Base-by-base conservation (phyloP, 1,284 basidiomycete species). In the Marasmius sp. region DNA sequence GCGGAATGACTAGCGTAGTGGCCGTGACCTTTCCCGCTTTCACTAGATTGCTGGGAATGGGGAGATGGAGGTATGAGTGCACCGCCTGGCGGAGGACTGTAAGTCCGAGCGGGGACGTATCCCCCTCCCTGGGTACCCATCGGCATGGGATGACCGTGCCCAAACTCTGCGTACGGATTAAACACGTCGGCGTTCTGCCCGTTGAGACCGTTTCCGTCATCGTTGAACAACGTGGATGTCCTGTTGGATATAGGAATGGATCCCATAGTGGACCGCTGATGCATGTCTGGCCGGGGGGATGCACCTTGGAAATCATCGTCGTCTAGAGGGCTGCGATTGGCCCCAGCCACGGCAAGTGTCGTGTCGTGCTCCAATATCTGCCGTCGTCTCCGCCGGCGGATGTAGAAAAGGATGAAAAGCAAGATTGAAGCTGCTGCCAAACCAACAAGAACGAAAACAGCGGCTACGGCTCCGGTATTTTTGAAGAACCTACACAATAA, bases 361-460 rank as follows among this genome's bases (percentile, higher is more conserved):
- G 83, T 81, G 62, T 92, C 89, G 62, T 87, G 86, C 63, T 91
- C 88, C 11, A 88, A 72, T 57, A 80, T 78, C 47, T 76, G 81
- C 49, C 78, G 84, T 34, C 85, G 80, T 49, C 87, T 81, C 61
- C 87, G 81, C 47, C 88, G 82, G 22, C 87, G 85, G 62, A 90
- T 72, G 59, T 85, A 88, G 72, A 92, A 91, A 67, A 91, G 73
- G 59, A 90, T 75, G 79, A 86, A 91, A 39, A 92, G 77, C 41
- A 86, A 70, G 61, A 93, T 88, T 10, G 89, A 85, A 1, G 87
- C 85, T 6, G 80, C 82, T 11, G 89, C 86, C 27, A 93, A 80
- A 41, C 89, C 91, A 11, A 91, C 88, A 37, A 92, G 83, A 43
- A 90, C 81, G 68, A 92, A 93, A 22, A 92, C 89, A 51, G 86